Percentiles rank a stretch among this genome's conserved stretches.
These are phyloP conservation scores for Sphaceloma murrayae DNA, from an alignment of 2,329 filamentous ascomycete species.

Conservation along the genomic window DNA sequence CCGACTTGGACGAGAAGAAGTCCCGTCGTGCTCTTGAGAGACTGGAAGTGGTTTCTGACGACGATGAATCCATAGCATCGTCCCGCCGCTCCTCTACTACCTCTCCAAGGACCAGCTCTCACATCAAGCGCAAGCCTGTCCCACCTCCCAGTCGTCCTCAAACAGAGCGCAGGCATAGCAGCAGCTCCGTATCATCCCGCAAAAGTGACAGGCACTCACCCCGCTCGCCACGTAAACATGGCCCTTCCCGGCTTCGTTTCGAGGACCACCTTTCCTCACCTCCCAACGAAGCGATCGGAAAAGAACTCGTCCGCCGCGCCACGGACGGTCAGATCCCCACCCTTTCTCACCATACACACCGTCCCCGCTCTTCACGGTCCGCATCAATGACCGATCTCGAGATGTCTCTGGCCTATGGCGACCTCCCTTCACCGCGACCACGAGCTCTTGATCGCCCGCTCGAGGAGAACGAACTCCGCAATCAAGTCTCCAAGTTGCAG, in stretches of 20 bases:
- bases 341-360: constrained; percentile 10
- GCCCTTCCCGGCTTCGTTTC: constrained; percentile 26
- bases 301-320: constrained; percentile 35
- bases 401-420: constrained; percentile 86
- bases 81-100: constrained; percentile 20
- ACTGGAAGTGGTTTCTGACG: constrained; percentile 24
- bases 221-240: constrained; percentile 18
- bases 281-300: constrained; percentile 23
- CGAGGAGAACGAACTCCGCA: constrained; percentile 51
- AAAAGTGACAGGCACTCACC: constrained; percentile 29
- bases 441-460: constrained; percentile 33
- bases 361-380: constrained; percentile 26
- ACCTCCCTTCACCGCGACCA: constrained; percentile 52
- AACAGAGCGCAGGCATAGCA: constrained; percentile 31
- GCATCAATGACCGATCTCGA: constrained; percentile 53
- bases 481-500: constrained; percentile 66
- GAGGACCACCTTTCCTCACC: constrained; percentile 23
- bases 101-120: constrained; percentile 11
- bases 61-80: constrained; percentile 25
- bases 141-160: constrained; percentile 25
- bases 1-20: constrained; percentile 46
- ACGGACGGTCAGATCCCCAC: constrained; percentile 30
- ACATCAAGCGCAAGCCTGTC: constrained; percentile 16
- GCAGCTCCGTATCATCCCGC: constrained; percentile 39
- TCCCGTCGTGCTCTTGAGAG: constrained; percentile 46